Evolutionary conservation across 495 filamentous ascomycete genomes (phyloP).

Genomic region (Podospora pseudopauciseta): DNA sequence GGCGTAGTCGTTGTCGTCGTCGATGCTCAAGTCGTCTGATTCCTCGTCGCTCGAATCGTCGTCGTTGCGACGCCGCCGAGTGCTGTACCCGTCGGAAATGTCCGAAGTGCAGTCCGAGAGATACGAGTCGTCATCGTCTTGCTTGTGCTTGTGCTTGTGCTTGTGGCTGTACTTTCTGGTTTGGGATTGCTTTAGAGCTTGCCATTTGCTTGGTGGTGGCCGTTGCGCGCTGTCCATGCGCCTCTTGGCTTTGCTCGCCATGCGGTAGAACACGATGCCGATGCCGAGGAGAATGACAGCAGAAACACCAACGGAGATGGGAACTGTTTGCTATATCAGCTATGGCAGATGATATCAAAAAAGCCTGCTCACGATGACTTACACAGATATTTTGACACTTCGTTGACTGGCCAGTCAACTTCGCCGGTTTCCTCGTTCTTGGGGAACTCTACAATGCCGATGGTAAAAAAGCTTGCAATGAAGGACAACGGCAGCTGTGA

Average conservation of each 20-base stretch:
- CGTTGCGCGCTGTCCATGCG: not conserved
- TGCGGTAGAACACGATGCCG: constrained; percentile 9
- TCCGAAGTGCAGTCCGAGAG: constrained; percentile 10
- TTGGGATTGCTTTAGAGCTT: not conserved
- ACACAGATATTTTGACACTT: constrained; percentile 16
- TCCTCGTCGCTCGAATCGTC: constrained; percentile 7
- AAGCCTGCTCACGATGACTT: not conserved
- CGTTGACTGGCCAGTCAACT: constrained; percentile 6
- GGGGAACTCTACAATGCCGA: constrained; percentile 16
- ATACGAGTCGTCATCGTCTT: not conserved
- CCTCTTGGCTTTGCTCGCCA: constrained; percentile 2
- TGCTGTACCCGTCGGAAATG: constrained; percentile 5
- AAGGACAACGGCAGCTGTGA: constrained; percentile 22
- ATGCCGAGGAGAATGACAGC: constrained; percentile 15
- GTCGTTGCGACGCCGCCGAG: not conserved
- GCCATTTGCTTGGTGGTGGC: not conserved
- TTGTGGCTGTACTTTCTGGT: not conserved
- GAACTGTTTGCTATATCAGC: not conserved
- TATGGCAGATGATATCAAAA: not conserved
- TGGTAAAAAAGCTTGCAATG: constrained; percentile 21
- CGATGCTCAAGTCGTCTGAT: not conserved
- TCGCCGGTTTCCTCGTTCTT: constrained; percentile 12
- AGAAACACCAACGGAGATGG: constrained; percentile 19
- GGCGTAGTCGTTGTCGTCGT: constrained; percentile 9
- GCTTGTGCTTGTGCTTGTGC: not conserved